Conservation (phyloP, 139 green algal species). For the Dunaliella primolecta region DNA sequence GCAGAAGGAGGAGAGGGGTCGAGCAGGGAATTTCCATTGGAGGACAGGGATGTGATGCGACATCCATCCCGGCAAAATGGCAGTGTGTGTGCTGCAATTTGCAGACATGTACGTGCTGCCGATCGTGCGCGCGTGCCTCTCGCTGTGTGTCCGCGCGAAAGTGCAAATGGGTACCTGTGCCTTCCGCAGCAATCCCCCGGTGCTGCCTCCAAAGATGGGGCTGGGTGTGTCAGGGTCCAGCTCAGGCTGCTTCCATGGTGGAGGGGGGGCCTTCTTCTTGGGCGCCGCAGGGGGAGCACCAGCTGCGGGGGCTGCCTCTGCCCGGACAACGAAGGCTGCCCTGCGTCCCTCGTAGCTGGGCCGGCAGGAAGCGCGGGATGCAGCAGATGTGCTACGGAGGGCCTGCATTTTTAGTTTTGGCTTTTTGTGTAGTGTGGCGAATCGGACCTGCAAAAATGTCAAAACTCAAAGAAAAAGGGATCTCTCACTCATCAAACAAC, state of each 20-base stretch:
- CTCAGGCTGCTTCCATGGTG: constrained; percentile 73
- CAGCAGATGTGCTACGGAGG: neutral
- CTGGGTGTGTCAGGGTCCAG: constrained; percentile 89
- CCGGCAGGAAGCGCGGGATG: neutral
- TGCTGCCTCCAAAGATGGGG: constrained; percentile 97
- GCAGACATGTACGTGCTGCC: too few species aligned
- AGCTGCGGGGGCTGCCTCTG: constrained; percentile 4
- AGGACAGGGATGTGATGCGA: too few species aligned
- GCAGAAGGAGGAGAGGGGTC: too few species aligned
- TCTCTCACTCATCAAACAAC: too few species aligned
- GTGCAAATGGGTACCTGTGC: too few species aligned
- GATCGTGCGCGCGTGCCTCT: too few species aligned
- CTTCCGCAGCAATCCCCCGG: constrained; percentile 94
- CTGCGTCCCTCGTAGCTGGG: neutral
- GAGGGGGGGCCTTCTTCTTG: constrained; percentile 31
- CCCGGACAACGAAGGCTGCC: neutral
- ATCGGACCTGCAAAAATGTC: too few species aligned
- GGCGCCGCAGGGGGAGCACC: constrained; percentile 8
- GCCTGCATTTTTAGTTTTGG: neutral
- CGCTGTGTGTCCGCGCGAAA: too few species aligned
- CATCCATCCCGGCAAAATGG: too few species aligned
- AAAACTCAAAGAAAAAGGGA: too few species aligned
- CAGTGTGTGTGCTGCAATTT: too few species aligned
- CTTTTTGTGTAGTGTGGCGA: neutral
- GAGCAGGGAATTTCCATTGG: too few species aligned